Conservation (phyloP, 192 early-diverging fungal genomes). For the Diversispora eburnea region DNA sequence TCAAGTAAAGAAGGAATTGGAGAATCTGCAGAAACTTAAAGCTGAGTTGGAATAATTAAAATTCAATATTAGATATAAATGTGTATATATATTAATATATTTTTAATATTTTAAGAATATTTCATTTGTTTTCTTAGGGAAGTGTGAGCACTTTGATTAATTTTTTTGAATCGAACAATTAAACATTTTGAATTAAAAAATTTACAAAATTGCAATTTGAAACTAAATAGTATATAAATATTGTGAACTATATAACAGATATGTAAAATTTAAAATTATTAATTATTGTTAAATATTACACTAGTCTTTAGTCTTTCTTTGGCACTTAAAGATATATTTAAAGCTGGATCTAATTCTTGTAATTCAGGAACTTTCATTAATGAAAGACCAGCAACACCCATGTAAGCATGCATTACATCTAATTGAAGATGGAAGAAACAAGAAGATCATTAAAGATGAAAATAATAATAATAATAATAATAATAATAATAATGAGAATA, state of each 20-base stretch:
- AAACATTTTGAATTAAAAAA: no score
- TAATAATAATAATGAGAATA: background rate
- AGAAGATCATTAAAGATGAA: background rate
- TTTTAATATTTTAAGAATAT: no score
- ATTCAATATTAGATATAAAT: no score
- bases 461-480: background rate
- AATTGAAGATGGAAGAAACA: slow-evolving; percentile 7
- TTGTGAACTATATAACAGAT: no score
- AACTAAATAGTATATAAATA: no score
- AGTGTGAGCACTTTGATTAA: no score
- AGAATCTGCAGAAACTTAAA: background rate
- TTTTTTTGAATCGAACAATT: no score
- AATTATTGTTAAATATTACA: slow-evolving; percentile 40
- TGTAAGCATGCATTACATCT: slow-evolving; percentile 83
- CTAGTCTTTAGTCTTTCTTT: slow-evolving; percentile 35
- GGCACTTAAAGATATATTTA: slow-evolving; percentile 54
- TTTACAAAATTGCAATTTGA: no score
- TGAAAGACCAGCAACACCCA: slow-evolving; percentile 71
- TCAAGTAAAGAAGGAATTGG: slow-evolving; percentile 35
- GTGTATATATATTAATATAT: no score
- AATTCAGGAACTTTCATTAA: slow-evolving; percentile 53
- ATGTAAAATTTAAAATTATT: no score
- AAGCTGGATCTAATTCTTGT: slow-evolving; percentile 42
- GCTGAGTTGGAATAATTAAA: background rate
- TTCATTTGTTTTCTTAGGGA: no score